Evolutionary conservation across 2,329 filamentous ascomycete species (phyloP).

Genomic region (Aspergillus glaucus): DNA sequence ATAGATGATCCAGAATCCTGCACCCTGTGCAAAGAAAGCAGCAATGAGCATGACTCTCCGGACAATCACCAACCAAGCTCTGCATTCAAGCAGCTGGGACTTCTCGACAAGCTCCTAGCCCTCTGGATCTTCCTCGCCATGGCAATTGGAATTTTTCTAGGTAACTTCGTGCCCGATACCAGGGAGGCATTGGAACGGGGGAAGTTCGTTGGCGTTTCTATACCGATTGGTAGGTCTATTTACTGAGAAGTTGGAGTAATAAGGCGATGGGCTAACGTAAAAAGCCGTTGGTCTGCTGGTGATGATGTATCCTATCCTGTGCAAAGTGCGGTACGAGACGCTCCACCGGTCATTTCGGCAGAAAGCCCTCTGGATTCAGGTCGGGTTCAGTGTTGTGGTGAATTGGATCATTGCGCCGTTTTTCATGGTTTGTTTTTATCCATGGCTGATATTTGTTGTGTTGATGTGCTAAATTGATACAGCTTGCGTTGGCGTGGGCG

Average conservation of each 20-base stretch:
- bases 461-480: neutral
- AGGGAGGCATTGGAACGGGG: constrained; percentile 60
- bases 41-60: neutral
- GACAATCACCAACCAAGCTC: constrained; percentile 2
- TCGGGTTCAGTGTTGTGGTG: constrained; percentile 65
- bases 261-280: neutral
- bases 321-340: constrained; percentile 74
- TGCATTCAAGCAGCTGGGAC: constrained; percentile 13
- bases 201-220: constrained; percentile 62
- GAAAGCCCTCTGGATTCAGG: constrained; percentile 65
- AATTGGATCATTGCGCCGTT: constrained; percentile 83
- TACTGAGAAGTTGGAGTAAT: neutral
- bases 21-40: neutral
- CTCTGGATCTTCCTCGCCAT: constrained; percentile 75
- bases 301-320: constrained; percentile 93
- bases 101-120: constrained; percentile 17
- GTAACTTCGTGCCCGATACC: constrained; percentile 63
- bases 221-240: constrained; percentile 53
- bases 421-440: constrained; percentile 57
- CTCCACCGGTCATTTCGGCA: constrained; percentile 61
- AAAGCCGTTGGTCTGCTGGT: constrained; percentile 71
- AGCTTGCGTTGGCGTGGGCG: constrained; percentile 48
- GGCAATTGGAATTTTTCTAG: constrained; percentile 65
- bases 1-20: neutral
- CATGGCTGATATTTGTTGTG: neutral